Evolutionary conservation across 2,329 filamentous ascomycete species (phyloP), one percentile per base, ranked within the genome.

Genomic region (Esteya vermicola): DNA sequence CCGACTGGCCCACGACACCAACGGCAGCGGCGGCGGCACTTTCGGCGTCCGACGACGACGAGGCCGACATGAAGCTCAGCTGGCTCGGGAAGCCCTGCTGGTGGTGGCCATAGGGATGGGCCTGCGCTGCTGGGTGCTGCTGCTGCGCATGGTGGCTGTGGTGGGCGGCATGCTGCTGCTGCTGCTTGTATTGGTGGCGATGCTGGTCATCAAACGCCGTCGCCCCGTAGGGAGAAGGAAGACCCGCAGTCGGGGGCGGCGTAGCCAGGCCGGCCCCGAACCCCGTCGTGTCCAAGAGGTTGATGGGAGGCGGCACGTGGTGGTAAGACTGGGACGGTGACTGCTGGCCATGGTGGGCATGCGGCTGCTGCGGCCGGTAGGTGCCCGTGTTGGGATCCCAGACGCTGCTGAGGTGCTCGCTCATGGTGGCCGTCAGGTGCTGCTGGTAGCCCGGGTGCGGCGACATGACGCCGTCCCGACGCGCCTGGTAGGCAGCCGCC

Each of bases 361-460:
- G 7, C 52, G 47, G 39, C 23, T 47, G 46, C 31, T 45, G 47
- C 14, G 43, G 34, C 32, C 21, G 39, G n/a, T 21, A 14, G n/a
- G 16, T 23, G 41, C 19, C 18, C 28, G 23, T 20, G 28, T 33
- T 39, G 6, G 46, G 36, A 23, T 48, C 43, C 47, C 47, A 48
- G 13, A 43, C 33, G 9, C 27, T 31, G 51, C 58, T 62, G 44
- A 75, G 67, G 40, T 70, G 70, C 55, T 78, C 73, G 42, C 64
- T 70, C 70, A 75, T 75, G 27, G 61, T 60, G 0, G 70, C 66
- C 33, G 62, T 62, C 42, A 73, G 53, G 44, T 73, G 69, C 48
- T 75, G 68, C 46, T 64, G 62, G 47, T 59, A 67, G 14, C 54
- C 54, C 3, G 64, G 68, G 39, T 64, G 67, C 1, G 70, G 70